Conservation (phyloP, 2,329 filamentous ascomycete species). For the Blumeria graminis region DNA sequence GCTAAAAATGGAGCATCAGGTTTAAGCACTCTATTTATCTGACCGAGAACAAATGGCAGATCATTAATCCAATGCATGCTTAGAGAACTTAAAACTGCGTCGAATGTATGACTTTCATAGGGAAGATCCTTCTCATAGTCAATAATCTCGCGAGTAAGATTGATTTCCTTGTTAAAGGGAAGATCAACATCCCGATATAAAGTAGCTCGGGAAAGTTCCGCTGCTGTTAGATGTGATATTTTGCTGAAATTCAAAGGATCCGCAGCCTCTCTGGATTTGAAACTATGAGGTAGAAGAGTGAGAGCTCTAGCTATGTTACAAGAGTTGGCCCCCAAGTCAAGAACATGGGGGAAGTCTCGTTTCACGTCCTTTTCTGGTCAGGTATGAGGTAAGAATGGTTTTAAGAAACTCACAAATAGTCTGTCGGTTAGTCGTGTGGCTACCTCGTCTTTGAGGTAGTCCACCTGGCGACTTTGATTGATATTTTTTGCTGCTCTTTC, state of each 20-base stretch:
- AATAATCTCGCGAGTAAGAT: slow-evolving; percentile 54
- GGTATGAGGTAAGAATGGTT: slow-evolving; percentile 2
- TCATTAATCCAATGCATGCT: slow-evolving; percentile 97
- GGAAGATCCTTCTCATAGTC: slow-evolving; percentile 50
- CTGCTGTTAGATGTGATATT: slow-evolving; percentile 52
- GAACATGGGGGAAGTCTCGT: slow-evolving; percentile 55
- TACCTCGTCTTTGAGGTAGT: slow-evolving; percentile 87
- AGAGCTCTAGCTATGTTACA: slow-evolving; percentile 80
- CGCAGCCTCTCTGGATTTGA: slow-evolving; percentile 24
- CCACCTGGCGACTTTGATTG: slow-evolving; percentile 51
- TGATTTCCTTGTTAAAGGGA: slow-evolving; percentile 49
- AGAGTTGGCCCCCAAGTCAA: slow-evolving; percentile 86
- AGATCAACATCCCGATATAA: slow-evolving; percentile 57
- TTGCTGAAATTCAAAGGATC: slow-evolving; percentile 43
- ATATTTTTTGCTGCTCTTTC: slow-evolving; percentile 55
- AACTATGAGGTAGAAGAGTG: slow-evolving; percentile 42
- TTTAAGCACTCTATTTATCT: slow-evolving; percentile 71
- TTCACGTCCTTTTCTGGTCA: slow-evolving; percentile 54
- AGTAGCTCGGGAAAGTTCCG: slow-evolving; percentile 55
- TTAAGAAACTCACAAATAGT: slow-evolving; percentile 34
- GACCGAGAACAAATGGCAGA: slow-evolving; percentile 58
- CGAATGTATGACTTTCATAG: slow-evolving; percentile 54
- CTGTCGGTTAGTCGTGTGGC: slow-evolving; percentile 65
- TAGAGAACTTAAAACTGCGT: slow-evolving; percentile 71
- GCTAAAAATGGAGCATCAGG: slow-evolving; percentile 81